Evolutionary conservation across 176 grass and related monocot genomes (phyloP), one percentile per base, ranked within the genome.

Genomic region (Oryza longistaminata): DNA sequence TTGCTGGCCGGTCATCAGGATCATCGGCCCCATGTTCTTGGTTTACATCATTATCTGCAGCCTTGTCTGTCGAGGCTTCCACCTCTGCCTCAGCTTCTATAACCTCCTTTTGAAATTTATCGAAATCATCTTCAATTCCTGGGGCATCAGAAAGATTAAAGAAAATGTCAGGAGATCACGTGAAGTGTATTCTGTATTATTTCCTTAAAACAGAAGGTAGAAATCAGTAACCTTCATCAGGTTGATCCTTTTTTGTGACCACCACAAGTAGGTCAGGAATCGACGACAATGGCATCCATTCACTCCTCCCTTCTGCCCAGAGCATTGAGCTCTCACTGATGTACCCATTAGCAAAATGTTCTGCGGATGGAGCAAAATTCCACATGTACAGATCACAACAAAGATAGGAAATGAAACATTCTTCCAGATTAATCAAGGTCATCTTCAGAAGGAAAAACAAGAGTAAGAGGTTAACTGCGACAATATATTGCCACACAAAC

Each of bases 101-200:
- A 74, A 99, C 69, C 90, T 99, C 93, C 78, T 96, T 94, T 61
- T 92, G 91, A 82, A 92, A 99, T 83, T 85, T 99, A 53, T 79
- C 43, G 7, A 99, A 91, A 87, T 96, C 91, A 84, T 97, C 94
- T 37, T 88, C 88, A 55, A 71, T 79, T 66, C 70, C 91, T 87
- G 68, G 75, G n/a, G 69, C 58, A 90, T 26, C 7, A 84, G 5
- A 61, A 14, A 70, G 52, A 52, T 79, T 27, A 76, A 80, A 66
- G 5, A 86, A 8, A 85, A 82, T 2, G 3, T 75, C 61, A 80
- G 74, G 76, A 71, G 34, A 50, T 11, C 33, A 73, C 22, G 58
- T 76, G n/a, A 66, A 86, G 34, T 25, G 43, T 58, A 80, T n/a
- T 39, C 35, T 81, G 22, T 11, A 70, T 7, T 40, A 60, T 45